Evolutionary conservation across 768 basidiomycete species (phyloP).

Genomic region (Mycena chlorophos): DNA sequence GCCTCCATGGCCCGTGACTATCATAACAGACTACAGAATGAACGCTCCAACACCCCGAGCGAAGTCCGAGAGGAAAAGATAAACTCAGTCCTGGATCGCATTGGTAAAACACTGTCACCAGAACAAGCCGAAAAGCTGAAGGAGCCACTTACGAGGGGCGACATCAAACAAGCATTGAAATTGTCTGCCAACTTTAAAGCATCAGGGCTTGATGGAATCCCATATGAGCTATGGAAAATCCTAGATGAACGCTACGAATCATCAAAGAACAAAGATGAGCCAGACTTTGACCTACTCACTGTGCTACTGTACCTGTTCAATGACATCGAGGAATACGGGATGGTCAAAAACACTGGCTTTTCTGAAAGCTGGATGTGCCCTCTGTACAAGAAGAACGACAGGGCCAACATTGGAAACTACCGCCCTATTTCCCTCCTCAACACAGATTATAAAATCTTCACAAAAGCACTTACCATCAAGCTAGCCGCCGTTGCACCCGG

Average conservation of each 20-base stretch:
- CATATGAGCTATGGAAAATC: not conserved
- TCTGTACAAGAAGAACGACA: slow-evolving; percentile 11
- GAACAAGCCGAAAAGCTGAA: not conserved
- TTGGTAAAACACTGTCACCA: not conserved
- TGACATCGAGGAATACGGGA: slow-evolving; percentile 7
- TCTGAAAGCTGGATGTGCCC: slow-evolving; percentile 26
- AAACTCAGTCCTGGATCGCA: not conserved
- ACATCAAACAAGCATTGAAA: not conserved
- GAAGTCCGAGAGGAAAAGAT: not conserved
- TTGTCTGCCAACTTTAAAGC: not conserved
- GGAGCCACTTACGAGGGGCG: not conserved
- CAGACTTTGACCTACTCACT: not conserved
- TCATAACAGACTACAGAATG: slow-evolving; percentile 2
- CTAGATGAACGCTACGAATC: not conserved
- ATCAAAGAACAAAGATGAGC: not conserved
- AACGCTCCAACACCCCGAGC: not conserved
- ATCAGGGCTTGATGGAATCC: not conserved
- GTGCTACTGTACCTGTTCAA: slow-evolving; percentile 13
- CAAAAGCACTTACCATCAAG: slow-evolving; percentile 21
- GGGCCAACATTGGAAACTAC: slow-evolving; percentile 22
- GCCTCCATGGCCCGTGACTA: not conserved
- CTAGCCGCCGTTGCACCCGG: slow-evolving; percentile 2
- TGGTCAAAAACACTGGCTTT: slow-evolving; percentile 6
- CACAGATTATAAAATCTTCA: slow-evolving; percentile 21
- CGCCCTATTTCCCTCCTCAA: slow-evolving; percentile 19